Base-by-base conservation (phyloP, 495 filamentous ascomycete species). In the Aspergillus conjunctus region DNA sequence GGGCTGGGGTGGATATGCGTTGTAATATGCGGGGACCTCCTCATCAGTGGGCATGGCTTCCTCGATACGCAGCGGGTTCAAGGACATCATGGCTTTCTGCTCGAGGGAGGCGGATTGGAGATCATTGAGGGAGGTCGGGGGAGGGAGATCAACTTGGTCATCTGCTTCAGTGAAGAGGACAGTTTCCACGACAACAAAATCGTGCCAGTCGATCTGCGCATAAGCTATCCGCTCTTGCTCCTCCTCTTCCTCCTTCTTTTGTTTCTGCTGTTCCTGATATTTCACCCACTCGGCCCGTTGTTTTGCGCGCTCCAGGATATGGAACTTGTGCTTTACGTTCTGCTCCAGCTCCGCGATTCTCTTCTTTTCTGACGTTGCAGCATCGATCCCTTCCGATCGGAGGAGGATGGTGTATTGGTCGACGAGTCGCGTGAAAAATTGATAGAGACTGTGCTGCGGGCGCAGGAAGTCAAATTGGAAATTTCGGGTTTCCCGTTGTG, bases 401-500 rank as follows among this genome's bases (percentile, higher is more conserved):
- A 97, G 66, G 6, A 98, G 77, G 46, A 90, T 83, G n/a, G 89
- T 91, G 73, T 97, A 98, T 67, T 98, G 95, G 65, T 98, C 94
- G 54, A 97, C 87, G 49, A 96, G 77, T 56, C 91, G 84, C 60
- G 88, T 89, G 79, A 97, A 98, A 75, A 92, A 98, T 71, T 94
- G 91, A 75, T 97, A 91, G 52, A 97, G 86, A 69, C 87, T 93
- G 80, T 98, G 95, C 66, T 96, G 93, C 45, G 94, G 93, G 54
- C 93, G 87, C 22, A 98, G 80, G 71, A 98, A 98, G 75, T 98
- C 93, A 72, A 98, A 98, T 71, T 98, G 95, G 68, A 84, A 93
- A 73, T 98, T 98, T 60, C 91, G 79, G 14, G 91, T 81, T 79
- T 98, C 94, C 56, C 91, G 84, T 71, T 96, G 92, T 8, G 87